Evolutionary conservation across 2,329 filamentous ascomycete species (phyloP), one percentile per base, ranked within the genome.

Genomic region (Zymoseptoria passerinii): DNA sequence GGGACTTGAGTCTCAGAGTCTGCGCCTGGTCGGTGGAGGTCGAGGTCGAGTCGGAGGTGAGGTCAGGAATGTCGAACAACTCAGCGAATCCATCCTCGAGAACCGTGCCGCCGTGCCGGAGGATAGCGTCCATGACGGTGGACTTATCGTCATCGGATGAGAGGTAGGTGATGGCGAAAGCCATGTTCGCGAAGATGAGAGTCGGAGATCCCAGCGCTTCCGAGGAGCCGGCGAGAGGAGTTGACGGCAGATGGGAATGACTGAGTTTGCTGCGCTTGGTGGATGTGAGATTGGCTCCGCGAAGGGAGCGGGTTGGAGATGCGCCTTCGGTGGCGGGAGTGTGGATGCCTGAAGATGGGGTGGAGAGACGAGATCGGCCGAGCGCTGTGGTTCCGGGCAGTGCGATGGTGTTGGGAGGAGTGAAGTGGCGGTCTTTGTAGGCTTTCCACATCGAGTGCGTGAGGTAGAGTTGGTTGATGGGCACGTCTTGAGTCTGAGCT

Each of bases 161-260:
- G 1, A 78, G 76, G 61, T 90, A 89, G 0, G 90, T 92, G 9
- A 96, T 81, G 0, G 91, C 91, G 73, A 97, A 96, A 0, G 84
- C 84, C 91, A 96, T 96, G 49, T 86, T 84, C 1, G 81, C 75
- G 67, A 97, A 96, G 0, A 95, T 60, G 2, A 29, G 57, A 23
- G 49, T 51, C 0, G 55, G 29, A 13, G 4, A 16, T 16, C 35
- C 35, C 10, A 40, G 1, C 8, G 50, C 50, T 13, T 23, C 23
- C 19, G 54, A 55, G 2, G 58, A 58, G 1, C 65, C 65, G 2
- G 66, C 59, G 8, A 65, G 57, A 27, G 68, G 67, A 8, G 62
- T 66, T 29, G 70, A 68, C 18, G 67, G 65, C 16, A 70, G 54
- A 50, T 65, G 63, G 2, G 65, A 66, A 2, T 57, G 48, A 10